These are phyloP conservation scores for Aureobasidium namibiae DNA, from an alignment of 2,329 filamentous ascomycete species.

Conservation along the genomic window DNA sequence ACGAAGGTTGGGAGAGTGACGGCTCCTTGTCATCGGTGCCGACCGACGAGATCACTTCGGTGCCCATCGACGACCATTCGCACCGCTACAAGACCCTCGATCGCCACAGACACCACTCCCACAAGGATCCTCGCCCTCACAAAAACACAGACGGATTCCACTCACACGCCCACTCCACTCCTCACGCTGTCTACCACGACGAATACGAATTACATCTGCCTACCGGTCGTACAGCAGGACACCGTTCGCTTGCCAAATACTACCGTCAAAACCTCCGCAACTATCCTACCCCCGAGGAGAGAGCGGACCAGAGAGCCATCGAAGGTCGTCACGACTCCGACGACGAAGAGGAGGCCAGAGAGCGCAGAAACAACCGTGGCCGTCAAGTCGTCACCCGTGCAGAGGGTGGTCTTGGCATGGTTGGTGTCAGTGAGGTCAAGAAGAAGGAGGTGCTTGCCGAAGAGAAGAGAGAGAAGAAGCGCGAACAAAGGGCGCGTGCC, in stretches of 20 bases:
- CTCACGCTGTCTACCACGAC: slow-evolving; percentile 74
- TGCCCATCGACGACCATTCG: slow-evolving; percentile 64
- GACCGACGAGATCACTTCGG: slow-evolving; percentile 71
- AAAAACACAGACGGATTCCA: slow-evolving; percentile 71
- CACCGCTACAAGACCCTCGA: slow-evolving; percentile 65
- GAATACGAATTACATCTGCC: slow-evolving; percentile 93
- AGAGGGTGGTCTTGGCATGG: slow-evolving; percentile 67
- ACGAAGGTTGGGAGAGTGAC: slow-evolving; percentile 93
- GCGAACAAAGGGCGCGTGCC: slow-evolving; percentile 43
- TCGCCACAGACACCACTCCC: slow-evolving; percentile 68
- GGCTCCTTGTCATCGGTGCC: slow-evolving; percentile 75
- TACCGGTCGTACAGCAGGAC: slow-evolving; percentile 79
- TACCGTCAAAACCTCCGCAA: slow-evolving; percentile 87
- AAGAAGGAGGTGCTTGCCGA: slow-evolving; percentile 58
- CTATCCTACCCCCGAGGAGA: slow-evolving; percentile 72
- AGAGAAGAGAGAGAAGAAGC: slow-evolving; percentile 61
- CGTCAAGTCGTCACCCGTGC: slow-evolving; percentile 52
- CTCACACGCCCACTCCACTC: slow-evolving; percentile 67
- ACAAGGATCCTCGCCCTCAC: slow-evolving; percentile 61
- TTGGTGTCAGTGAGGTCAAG: slow-evolving; percentile 67
- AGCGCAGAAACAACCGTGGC: slow-evolving; percentile 20
- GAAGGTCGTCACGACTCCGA: slow-evolving; percentile 37
- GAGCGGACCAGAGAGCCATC: slow-evolving; percentile 58
- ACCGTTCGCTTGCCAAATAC: slow-evolving; percentile 79
- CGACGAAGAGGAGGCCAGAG: slow-evolving; percentile 32